Base-by-base conservation (phyloP, 2,329 filamentous ascomycete genomes). In the Stagonosporopsis vannaccii region DNA sequence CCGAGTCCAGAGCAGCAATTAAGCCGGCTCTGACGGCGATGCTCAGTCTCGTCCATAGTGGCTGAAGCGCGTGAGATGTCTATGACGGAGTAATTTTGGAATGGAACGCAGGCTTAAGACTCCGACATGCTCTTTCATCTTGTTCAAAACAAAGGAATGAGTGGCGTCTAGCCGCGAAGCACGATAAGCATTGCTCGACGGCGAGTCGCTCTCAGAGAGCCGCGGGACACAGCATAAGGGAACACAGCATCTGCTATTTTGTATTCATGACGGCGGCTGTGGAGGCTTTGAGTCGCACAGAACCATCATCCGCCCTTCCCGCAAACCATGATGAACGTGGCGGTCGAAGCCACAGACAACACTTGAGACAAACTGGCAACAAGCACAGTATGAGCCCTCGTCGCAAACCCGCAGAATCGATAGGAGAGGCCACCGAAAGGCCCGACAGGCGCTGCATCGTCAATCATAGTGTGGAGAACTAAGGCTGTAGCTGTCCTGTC, bases 381-480 rank as follows among this genome's bases (percentile, higher is more conserved):
- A 35, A 23, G 35, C 22, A 33, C 23, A 44, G 32, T 43, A 17
- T 41, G 52, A 40, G n/a, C 35, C 40, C 13, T 36, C n/a, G 46
- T 23, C n/a, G 46, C 23, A n/a, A 47, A 43, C 23, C 36, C 36
- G 25, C 47, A 47, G 53, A 64, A 62, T 60, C 59, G 59, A 63
- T 65, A 62, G 55, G 39, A 61, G 39, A 61, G 55, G 59, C 55
- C 53, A 53, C 57, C 42, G 30, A 45, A 48, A 48, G 47, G 53
- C 30, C 53, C 53, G 53, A 51, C 48, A 48, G 53, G 30, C 43
- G 61, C 55, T 61, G 58, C 62, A 65, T 43, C 58, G 57, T 41
- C 61, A 66, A 71, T 68, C 63, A 71, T 68, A 68, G 65, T 71
- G 70, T 63, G 69, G 69, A 71, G 68, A 70, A 58, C 50, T 64